These are phyloP conservation scores for Fonsecaea monophora DNA, from an alignment of 2,329 filamentous ascomycete genomes.

Conservation along the genomic window DNA sequence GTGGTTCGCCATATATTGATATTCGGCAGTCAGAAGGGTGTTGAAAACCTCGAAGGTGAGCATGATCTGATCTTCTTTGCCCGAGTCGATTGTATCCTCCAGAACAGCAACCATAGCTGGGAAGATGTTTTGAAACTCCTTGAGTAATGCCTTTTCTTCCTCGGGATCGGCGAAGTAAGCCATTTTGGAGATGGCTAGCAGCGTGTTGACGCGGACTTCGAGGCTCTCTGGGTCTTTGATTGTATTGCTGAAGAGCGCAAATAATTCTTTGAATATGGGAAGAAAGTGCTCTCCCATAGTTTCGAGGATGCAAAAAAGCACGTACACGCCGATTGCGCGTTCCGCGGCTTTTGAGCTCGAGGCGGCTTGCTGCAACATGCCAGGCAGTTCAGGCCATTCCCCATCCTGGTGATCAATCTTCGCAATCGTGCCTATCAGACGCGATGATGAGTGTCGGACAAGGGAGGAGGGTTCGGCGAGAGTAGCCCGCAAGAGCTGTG, in stretches of 20 bases:
- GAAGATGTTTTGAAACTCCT: conserved; percentile 78
- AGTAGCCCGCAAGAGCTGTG: conserved; percentile 82
- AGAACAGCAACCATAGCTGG: conserved; percentile 89
- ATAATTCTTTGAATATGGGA: conserved; percentile 79
- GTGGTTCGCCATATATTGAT: conserved; percentile 79
- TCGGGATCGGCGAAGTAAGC: conserved; percentile 88
- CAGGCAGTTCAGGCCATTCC: conserved; percentile 82
- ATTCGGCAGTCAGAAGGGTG: conserved; percentile 88
- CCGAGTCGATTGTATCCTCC: conserved; percentile 78
- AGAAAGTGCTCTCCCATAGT: conserved; percentile 83
- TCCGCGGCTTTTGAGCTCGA: conserved; percentile 76
- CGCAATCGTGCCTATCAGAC: conserved; percentile 85
- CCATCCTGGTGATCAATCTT: conserved; percentile 85
- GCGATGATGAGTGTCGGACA: conserved; percentile 83
- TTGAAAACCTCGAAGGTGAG: conserved; percentile 97
- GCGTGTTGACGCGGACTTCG: conserved; percentile 92
- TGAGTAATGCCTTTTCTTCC: conserved; percentile 76
- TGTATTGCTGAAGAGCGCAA: conserved; percentile 82
- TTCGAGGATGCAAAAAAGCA: conserved; percentile 90
- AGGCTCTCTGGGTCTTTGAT: conserved; percentile 89
- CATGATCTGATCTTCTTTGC: conserved; percentile 86
- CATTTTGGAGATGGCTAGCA: conserved; percentile 86
- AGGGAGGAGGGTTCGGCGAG: conserved; percentile 78
- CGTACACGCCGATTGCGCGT: conserved; percentile 89
- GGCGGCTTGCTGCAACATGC: conserved; percentile 78